Percentiles rank a stretch among this genome's conserved stretches.
These are phyloP conservation scores for Penicillium sp. DNA, from an alignment of 2,329 filamentous ascomycete genomes.

Conservation along the genomic window DNA sequence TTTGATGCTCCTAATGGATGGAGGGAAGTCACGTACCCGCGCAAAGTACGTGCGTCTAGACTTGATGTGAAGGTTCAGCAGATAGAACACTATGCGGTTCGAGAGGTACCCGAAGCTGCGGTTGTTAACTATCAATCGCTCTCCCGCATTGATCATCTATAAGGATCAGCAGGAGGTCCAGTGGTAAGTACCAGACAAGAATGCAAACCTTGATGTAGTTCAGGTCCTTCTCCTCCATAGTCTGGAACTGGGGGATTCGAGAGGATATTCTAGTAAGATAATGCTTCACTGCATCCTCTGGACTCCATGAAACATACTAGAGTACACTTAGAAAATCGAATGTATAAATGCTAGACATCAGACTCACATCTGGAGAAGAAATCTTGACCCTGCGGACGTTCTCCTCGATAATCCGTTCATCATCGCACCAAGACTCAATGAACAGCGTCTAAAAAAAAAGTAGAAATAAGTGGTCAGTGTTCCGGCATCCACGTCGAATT, in stretches of 20 bases:
- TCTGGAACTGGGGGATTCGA: constrained; percentile 94
- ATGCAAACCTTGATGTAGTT: constrained; percentile 79
- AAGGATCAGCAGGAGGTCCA: not conserved
- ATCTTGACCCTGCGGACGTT: constrained; percentile 98
- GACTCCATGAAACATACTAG: constrained; percentile 85
- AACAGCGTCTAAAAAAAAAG: constrained; percentile 78
- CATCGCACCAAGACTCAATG: constrained; percentile 92
- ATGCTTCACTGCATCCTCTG: constrained; percentile 86
- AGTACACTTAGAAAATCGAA: constrained; percentile 4
- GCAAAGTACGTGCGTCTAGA: constrained; percentile 91
- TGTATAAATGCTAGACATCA: not conserved
- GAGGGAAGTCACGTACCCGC: constrained; percentile 49
- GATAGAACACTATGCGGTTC: constrained; percentile 96
- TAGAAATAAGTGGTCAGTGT: not conserved
- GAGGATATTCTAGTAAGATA: constrained; percentile 88
- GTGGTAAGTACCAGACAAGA: not conserved
- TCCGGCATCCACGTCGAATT: not conserved
- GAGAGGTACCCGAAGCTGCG: constrained; percentile 95
- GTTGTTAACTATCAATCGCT: constrained; percentile 93
- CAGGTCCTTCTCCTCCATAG: constrained; percentile 89
- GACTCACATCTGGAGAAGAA: constrained; percentile 84
- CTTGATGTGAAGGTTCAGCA: constrained; percentile 97
- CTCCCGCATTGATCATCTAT: constrained; percentile 92
- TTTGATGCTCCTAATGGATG: not conserved
- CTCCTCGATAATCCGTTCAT: constrained; percentile 90